Evolutionary conservation across 306 rosid genomes (phyloP).

Genomic region (Boehmeria nivea): DNA sequence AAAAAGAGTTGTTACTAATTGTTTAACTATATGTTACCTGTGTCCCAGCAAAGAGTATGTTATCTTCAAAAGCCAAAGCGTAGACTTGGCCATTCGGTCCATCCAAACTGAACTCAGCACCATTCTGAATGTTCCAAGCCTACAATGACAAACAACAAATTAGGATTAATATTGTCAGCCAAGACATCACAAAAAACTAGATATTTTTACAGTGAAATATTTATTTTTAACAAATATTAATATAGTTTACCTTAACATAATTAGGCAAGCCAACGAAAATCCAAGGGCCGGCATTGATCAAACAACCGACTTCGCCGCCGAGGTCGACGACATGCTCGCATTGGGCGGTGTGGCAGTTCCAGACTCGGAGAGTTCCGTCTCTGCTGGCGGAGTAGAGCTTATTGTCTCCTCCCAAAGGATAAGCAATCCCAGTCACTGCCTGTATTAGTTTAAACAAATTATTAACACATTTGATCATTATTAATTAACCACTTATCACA

Average conservation of each 20-base stretch:
- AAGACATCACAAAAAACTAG: not conserved
- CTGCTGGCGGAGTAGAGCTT: constrained; percentile 38
- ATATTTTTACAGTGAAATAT: too few species aligned
- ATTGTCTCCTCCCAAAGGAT: constrained; percentile 31
- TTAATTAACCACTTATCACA: too few species aligned
- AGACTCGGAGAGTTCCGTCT: constrained; percentile 36
- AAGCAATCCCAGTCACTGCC: constrained; percentile 40
- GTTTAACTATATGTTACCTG: constrained; percentile 19
- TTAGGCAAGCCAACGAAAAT: constrained; percentile 39
- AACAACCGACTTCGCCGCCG: constrained; percentile 31
- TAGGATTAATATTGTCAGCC: too few species aligned
- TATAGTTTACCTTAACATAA: constrained; percentile 38
- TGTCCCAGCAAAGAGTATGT: constrained; percentile 36
- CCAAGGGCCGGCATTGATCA: constrained; percentile 47
- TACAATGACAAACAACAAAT: constrained; percentile 7
- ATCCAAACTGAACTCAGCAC: constrained; percentile 21
- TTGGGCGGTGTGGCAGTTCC: constrained; percentile 45
- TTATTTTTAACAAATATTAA: too few species aligned
- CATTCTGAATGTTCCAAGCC: constrained; percentile 42
- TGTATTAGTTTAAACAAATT: not conserved
- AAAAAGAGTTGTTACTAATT: not conserved
- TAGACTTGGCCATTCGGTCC: constrained; percentile 37
- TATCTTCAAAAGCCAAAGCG: constrained; percentile 30
- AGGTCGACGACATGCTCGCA: constrained; percentile 28
- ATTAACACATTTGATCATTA: too few species aligned